Evolutionary conservation across 2,329 filamentous ascomycete species (phyloP).

Genomic region (Fusarium sp.): DNA sequence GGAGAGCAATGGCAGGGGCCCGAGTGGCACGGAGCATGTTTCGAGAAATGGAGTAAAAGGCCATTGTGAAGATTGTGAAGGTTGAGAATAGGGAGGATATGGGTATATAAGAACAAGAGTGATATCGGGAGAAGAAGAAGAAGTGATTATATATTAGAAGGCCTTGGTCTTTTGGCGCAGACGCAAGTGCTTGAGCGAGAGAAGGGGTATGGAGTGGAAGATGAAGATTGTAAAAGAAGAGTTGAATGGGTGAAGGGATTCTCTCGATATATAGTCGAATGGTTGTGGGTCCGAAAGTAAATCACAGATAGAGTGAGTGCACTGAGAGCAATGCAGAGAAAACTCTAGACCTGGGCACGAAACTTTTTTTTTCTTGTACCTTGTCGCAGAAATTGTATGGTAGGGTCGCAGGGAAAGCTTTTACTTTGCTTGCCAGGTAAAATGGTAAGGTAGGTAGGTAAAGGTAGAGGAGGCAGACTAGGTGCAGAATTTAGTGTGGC

Average conservation of each 20-base stretch:
- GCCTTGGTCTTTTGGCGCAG: not conserved
- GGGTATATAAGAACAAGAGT: not conserved
- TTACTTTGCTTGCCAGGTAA: constrained; percentile 12
- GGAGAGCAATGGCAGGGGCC: constrained; percentile 41
- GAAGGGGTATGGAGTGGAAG: constrained; percentile 1
- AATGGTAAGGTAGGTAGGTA: not conserved
- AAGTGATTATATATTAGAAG: constrained; percentile 15
- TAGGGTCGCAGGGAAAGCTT: constrained; percentile 17
- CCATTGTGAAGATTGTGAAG: constrained; percentile 44
- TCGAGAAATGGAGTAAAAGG: constrained; percentile 45
- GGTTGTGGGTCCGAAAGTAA: constrained; percentile 33
- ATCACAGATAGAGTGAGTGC: constrained; percentile 21
- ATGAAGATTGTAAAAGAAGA: constrained; percentile 16
- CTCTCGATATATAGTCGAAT: constrained; percentile 39
- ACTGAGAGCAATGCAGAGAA: constrained; percentile 22
- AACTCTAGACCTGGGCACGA: constrained; percentile 29
- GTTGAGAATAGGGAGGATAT: not conserved
- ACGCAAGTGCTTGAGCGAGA: not conserved
- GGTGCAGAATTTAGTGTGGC: constrained; percentile 45
- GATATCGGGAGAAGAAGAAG: not conserved
- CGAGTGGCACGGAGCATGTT: constrained; percentile 48
- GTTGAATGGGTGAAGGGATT: constrained; percentile 21
- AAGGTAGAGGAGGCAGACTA: not conserved
- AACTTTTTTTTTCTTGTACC: not conserved
- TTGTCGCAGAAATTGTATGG: constrained; percentile 16